Percentiles rank a stretch among this genome's conserved stretches.
Conservation (phyloP, 2,329 filamentous ascomycete genomes). For the Trichoderma harzianum region DNA sequence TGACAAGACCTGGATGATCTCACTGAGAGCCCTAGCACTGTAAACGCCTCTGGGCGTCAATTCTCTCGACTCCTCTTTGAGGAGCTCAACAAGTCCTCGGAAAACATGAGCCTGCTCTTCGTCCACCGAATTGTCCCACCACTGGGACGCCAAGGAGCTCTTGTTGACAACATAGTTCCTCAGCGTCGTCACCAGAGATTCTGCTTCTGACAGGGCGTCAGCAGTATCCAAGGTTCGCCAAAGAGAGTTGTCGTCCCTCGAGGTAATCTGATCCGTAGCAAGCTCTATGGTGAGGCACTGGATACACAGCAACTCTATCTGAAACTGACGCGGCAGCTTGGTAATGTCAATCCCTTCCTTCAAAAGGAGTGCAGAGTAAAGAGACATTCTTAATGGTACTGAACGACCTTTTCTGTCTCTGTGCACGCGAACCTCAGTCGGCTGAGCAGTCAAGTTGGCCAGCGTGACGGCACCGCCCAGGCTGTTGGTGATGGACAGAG, state of each 20-base stretch:
- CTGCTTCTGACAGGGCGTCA: conserved; percentile 38
- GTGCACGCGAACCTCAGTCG: conserved; percentile 31
- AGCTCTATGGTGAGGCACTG: conserved; percentile 51
- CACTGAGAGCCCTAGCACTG: conserved; percentile 49
- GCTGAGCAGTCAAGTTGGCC: conserved; percentile 26
- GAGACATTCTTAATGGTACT: conserved; percentile 69
- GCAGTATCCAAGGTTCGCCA: conserved; percentile 42
- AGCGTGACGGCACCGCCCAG: conserved; percentile 70
- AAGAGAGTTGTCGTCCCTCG: conserved; percentile 42
- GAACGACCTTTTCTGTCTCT: conserved; percentile 70
- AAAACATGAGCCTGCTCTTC: conserved; percentile 37
- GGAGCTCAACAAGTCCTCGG: conserved; percentile 41
- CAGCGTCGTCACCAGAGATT: conserved; percentile 42
- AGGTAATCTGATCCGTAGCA: conserved; percentile 52
- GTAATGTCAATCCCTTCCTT: conserved; percentile 38
- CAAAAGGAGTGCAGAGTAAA: conserved; percentile 64
- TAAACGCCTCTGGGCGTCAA: conserved; percentile 48
- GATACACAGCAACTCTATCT: conserved; percentile 50
- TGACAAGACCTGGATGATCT: conserved; percentile 46
- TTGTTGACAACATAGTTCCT: conserved; percentile 36
- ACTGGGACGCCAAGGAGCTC: conserved; percentile 32
- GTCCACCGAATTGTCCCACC: conserved; percentile 38
- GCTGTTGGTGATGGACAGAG: conserved; percentile 70
- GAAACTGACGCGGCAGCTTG: conserved; percentile 39
- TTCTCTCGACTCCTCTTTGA: conserved; percentile 42